Base-by-base conservation (phyloP, 306 rosid species). In the Prunus fruticosa region DNA sequence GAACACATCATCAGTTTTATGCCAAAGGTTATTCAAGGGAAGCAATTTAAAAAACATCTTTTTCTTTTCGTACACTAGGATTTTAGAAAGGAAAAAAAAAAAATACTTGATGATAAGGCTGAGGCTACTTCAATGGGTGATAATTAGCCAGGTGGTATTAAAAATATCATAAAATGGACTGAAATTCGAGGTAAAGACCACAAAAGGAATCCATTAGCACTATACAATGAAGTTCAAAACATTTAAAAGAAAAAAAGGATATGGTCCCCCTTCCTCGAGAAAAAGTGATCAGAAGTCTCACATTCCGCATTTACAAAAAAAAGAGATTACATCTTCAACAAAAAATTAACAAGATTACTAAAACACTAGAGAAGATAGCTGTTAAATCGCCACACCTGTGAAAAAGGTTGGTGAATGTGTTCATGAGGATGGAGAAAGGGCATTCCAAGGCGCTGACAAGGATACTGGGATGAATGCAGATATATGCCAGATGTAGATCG, bases 391-490 rank as follows among this genome's bases (percentile, higher is more conserved):
- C 73, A 51, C 83, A 95, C 98, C 98, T 89, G 97, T 80, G 93
- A 78, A 89, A 84, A 95, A 67, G 90, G 88, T 82, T 89, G 97
- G 83, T 88, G 94, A 79, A 87, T 82, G 73, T 90, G 96, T 80
- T 95, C 98, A 32, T 88, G 97, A 56, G 88, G 82, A 82, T 89
- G 97, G 23, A 92, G 82, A 76, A 86, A 91, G 32, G 98, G 91
- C 84, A 95, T 79, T 80, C 97, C 97, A 75, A 95, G 93, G 69
- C 68, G 91, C 89, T 92, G 98, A 78, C 92, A 86, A 46, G 95
- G 96, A 82, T 91, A 95, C 68, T 86, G 98, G 25, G 97, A 82
- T 54, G 98, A 88, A 90, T 90, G 98, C 87, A 90, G 78, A 83
- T 86, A 91, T 82, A 93, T 81, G 58, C 94, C 73, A 74, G 94